These are phyloP conservation scores for Cladophialophora carrionii DNA, from an alignment of 2,329 filamentous ascomycete species.

Conservation along the genomic window DNA sequence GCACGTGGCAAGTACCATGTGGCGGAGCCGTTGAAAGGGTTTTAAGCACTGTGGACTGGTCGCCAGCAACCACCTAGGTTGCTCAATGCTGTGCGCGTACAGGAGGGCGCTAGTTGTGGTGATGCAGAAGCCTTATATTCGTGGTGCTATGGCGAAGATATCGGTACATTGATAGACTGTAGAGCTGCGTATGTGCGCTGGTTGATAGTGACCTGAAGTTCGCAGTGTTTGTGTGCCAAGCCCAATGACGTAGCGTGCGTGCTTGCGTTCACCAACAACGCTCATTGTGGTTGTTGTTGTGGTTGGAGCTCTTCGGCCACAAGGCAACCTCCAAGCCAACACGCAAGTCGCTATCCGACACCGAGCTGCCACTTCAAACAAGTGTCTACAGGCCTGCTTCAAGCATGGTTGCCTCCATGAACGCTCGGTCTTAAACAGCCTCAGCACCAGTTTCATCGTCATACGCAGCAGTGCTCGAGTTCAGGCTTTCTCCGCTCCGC, in stretches of 20 bases:
- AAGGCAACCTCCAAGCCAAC: not conserved
- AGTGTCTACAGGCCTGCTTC: not conserved
- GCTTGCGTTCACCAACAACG: not conserved
- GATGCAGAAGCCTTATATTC: not conserved
- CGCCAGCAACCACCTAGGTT: not conserved
- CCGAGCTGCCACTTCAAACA: not conserved
- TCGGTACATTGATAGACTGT: not conserved
- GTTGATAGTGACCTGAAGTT: too few species aligned
- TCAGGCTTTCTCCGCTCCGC: slow-evolving; percentile 2
- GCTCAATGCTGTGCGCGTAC: not conserved
- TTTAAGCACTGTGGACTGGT: not conserved
- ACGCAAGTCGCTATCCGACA: not conserved
- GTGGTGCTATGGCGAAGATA: not conserved
- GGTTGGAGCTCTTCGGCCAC: not conserved
- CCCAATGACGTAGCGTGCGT: not conserved
- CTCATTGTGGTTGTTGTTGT: not conserved
- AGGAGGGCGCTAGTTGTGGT: not conserved
- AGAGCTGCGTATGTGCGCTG: not conserved
- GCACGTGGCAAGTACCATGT: not conserved
- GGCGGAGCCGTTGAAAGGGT: not conserved
- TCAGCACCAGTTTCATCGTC: not conserved
- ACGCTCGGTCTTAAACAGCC: not conserved
- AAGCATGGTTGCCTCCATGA: not conserved
- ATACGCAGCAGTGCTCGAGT: not conserved
- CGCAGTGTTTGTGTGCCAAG: not conserved